Base-by-base conservation (phyloP, 352 stramenopile species). In the Globisporangium camurandrum region DNA sequence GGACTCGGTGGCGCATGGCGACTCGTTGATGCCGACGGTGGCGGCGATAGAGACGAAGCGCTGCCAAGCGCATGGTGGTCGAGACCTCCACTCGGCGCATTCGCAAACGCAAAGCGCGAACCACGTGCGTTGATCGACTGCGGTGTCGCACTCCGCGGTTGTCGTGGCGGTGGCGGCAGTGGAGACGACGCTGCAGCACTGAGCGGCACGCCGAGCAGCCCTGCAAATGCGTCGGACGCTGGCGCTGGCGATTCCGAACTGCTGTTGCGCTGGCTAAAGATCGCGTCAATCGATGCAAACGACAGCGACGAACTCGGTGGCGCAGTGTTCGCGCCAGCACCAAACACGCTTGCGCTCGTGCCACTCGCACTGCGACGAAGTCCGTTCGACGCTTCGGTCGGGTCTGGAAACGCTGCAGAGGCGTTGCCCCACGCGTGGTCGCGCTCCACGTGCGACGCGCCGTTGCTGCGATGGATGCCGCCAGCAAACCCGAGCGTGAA, bases 21-120 rank as follows among this genome's bases (percentile, higher is more conserved):
- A 39, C 48, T 64, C 55, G 33, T 51, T 52, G n/a, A 49, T 50
- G 19, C 31, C n/a, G n/a, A n/a, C n/a, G n/a, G n/a, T n/a, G n/a
- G n/a, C n/a, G n/a, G n/a, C n/a, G n/a, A n/a, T n/a, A n/a, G n/a
- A n/a, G n/a, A n/a, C n/a, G n/a, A n/a, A n/a, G n/a, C n/a, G 39
- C 31, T 50, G 14, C 26, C 26, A 26, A 20, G 20, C 6, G 27
- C 46, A 22, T 34, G 33, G 20, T 42, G n/a, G n/a, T n/a, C n/a
- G n/a, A n/a, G n/a, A n/a, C n/a, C 22, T 14, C 40, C 40, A 8
- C 66, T 66, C 24, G 62, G 56, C 38, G 77, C 57, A 51, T 89
- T 93, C 2, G 81, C 81, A 49, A 93, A 93, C 22, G 78, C 79
- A 62, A 93, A 93, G 5, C 81, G 78, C 20, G 81, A 93, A n/a